Percentiles rank a stretch among this genome's conserved stretches.
These are phyloP conservation scores for Sextonia rubra DNA, from an alignment of 164 flowering plant genomes.

Conservation along the genomic window DNA sequence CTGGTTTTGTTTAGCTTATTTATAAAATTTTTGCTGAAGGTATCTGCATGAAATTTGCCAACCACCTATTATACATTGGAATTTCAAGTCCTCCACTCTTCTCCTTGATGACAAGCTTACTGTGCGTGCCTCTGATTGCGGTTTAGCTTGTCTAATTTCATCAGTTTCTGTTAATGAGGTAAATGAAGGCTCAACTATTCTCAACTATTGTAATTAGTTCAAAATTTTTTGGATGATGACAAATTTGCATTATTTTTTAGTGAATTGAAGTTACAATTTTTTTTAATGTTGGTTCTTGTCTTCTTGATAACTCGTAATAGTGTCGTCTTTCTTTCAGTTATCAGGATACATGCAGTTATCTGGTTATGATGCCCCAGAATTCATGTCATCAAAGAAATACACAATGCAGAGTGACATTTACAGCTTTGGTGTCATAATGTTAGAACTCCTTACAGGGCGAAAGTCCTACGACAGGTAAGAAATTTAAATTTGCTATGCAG, in stretches of 20 bases:
- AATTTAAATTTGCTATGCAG: not conserved
- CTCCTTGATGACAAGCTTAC: conserved; percentile 81
- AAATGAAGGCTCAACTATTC: conserved; percentile 11
- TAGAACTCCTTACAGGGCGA: conserved; percentile 90
- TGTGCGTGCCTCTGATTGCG: conserved; percentile 82
- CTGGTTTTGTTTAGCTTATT: not conserved
- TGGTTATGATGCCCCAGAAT: conserved; percentile 89
- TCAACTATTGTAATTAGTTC: not conserved
- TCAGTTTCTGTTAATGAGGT: conserved; percentile 80
- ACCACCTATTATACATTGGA: conserved; percentile 77
- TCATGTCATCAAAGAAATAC: conserved; percentile 60
- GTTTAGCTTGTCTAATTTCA: conserved; percentile 69
- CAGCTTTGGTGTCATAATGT: conserved; percentile 96
- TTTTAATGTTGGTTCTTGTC: too few species aligned
- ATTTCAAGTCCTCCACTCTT: conserved; percentile 77
- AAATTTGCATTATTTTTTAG: not conserved
- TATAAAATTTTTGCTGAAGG: conserved; percentile 32
- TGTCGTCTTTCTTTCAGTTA: conserved; percentile 39
- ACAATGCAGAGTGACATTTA: conserved; percentile 82
- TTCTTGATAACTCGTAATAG: not conserved
- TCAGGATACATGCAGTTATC: conserved; percentile 62
- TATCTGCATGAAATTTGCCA: conserved; percentile 89
- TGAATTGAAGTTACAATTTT: too few species aligned
- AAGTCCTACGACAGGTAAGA: conserved; percentile 72
- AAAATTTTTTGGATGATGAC: not conserved